Evolutionary conservation across 331 rosid genomes (phyloP), one percentile per base, ranked within the genome.

Genomic region (Saraca asoca): DNA sequence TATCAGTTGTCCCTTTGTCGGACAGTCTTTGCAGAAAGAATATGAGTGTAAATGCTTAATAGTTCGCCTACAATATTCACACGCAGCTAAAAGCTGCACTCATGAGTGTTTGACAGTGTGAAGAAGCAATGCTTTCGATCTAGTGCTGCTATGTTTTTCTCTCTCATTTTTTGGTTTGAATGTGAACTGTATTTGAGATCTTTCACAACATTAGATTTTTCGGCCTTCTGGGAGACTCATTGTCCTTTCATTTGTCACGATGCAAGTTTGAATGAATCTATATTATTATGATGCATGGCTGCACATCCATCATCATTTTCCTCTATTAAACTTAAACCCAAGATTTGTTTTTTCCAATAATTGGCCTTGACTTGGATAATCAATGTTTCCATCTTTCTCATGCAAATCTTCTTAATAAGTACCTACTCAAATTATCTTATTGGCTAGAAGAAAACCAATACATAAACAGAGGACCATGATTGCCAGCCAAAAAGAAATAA

Each of bases 1-100:
- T 61, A 20, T 29, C 39, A 34, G 58, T 76, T 83, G 85, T 85
- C 80, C 62, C 64, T 13, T 58, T 81, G 75, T 73, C 75, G 68
- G 82, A 43, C 62, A 59, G 58, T 48, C 64, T 41, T 60, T 72
- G 55, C 70, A 34, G 57, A 72, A 48, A 12, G 24, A 24, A 24
- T 24, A 1, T 24, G 2, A 24, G 31, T 24, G 3, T 3, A 24
- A 1, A 24, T 24, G 31, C 31, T 24, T 1, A 24, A 24, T 24
- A 24, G 31, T 56, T 18, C 42, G 70, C 29, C 42, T 74, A 69
- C 79, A 64, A 46, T 24, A 24, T 24, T 24, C 31, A 24, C 70
- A 53, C 68, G 68, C 71, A 12, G 54, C 74, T 20, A 63, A 74
- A 80, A 69, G 70, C 78, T 64, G 75, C 79, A 72, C 63, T 80